A percentile compares a stretch with the other conserved stretches of the same genome.
These are phyloP conservation scores for Leccinum rimulosum DNA, from an alignment of 768 basidiomycete species.

Conservation along the genomic window DNA sequence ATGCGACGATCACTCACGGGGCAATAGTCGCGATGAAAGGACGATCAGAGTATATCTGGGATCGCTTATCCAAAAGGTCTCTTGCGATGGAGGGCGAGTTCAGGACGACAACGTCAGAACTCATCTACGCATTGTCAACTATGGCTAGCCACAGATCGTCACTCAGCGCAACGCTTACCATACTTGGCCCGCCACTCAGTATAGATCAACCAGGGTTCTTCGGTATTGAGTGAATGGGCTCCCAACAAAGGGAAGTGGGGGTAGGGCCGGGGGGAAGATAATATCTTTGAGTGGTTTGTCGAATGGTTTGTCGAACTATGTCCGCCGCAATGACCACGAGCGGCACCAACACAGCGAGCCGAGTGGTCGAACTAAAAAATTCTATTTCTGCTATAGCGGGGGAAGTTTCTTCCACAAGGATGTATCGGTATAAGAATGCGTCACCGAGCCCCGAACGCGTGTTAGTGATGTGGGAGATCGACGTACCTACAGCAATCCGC, in stretches of 20 bases:
- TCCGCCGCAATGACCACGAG: neutral
- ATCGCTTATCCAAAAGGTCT: constrained; percentile 47
- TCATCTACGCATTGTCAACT: constrained; percentile 33
- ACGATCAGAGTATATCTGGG: constrained; percentile 40
- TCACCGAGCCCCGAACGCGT: neutral
- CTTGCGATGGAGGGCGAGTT: constrained; percentile 39
- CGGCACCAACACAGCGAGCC: neutral
- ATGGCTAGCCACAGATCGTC: neutral
- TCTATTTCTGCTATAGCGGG: neutral
- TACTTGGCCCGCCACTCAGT: constrained; percentile 3
- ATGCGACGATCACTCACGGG: neutral
- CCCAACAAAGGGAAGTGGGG: neutral
- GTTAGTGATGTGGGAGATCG: constrained; percentile 1
- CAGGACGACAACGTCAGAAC: constrained; percentile 41
- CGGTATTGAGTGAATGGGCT: neutral
- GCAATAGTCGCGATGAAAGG: constrained; percentile 5
- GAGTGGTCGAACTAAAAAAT: neutral
- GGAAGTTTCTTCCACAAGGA: too few relatives aligned
- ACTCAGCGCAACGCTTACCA: neutral
- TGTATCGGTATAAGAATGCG: too few relatives aligned
- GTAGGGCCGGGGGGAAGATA: constrained; percentile 10
- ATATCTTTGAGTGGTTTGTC: neutral
- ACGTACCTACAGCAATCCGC: neutral
- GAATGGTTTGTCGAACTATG: neutral
- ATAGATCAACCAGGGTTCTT: constrained; percentile 7